A percentile compares a stretch with the other conserved stretches of the same genome.
These are phyloP conservation scores for Starmerella cellae DNA, from an alignment of 805 yeast genomes.

Conservation along the genomic window DNA sequence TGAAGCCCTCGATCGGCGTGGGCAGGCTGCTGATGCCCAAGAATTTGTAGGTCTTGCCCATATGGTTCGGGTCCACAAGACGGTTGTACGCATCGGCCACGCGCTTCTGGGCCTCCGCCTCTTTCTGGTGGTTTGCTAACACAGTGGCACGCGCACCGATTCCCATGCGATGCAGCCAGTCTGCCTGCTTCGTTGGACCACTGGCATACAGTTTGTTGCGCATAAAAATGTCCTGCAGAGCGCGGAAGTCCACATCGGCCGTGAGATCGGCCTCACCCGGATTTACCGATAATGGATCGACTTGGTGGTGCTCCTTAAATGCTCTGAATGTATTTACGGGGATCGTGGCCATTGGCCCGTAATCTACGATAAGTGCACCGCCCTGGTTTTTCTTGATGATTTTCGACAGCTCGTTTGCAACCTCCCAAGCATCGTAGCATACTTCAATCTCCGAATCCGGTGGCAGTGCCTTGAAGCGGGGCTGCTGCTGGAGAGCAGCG, in stretches of 20 bases:
- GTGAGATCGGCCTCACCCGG: constrained; percentile 77
- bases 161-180: constrained; percentile 65
- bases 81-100: constrained; percentile 47
- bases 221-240: constrained; percentile 33
- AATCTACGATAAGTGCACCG: constrained; percentile 62
- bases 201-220: constrained; percentile 26
- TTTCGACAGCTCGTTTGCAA: constrained; percentile 40
- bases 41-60: constrained; percentile 71
- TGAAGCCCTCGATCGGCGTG: constrained; percentile 14
- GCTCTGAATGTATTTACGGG: constrained; percentile 69
- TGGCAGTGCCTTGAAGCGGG: constrained; percentile 41
- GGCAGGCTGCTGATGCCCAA: constrained; percentile 34
- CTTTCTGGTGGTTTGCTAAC: constrained; percentile 34
- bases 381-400: constrained; percentile 36
- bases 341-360: constrained; percentile 48
- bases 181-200: constrained; percentile 66
- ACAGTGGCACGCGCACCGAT: constrained; percentile 48
- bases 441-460: constrained; percentile 52
- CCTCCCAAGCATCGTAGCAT: constrained; percentile 57
- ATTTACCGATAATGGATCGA: constrained; percentile 50
- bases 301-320: constrained; percentile 56
- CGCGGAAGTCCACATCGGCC: constrained; percentile 69
- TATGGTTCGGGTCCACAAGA: constrained; percentile 48
- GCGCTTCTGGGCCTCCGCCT: constrained; percentile 37
- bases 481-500: constrained; percentile 16